Base-by-base conservation (phyloP, 139 green algal genomes). In the Coelastrella sp. region DNA sequence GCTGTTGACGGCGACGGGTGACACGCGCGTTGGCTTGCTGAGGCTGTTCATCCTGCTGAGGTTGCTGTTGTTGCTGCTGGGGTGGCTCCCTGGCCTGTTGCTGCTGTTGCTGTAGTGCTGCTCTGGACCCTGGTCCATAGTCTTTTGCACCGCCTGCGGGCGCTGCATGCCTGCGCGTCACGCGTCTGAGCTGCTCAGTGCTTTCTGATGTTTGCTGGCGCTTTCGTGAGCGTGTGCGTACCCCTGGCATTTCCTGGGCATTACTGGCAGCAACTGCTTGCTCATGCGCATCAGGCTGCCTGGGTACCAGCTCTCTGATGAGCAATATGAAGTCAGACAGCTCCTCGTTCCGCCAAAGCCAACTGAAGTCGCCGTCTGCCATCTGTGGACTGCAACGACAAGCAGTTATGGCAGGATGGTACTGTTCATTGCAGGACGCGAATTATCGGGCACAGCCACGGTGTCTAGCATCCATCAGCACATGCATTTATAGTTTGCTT, bases 311-410 rank as follows among this genome's bases (percentile, higher is more conserved):
- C 57, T 20, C 63, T 19, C 78, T n/a, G 20, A 91, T 91, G 63
- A 87, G 25, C 0, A 91, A 78, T 20, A 57, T 80, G 66, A 91
- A 91, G 63, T 91, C 87, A 8, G 20, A 65, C 8, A 91, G 79
- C 87, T 87, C 87, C 49, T 87, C 78, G 82, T 85, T 85, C 20
- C 73, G 73, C 85, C 85, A 90, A 14, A 90, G 73, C 85, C 85
- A 90, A 22, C 24, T 56, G n/a, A 90, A 90, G 17, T 90, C 72
- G 4, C 68, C 68, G 10, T 88, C 84, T 76, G 68, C 68, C 68
- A 76, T 68, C 68, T 75, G 35, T 12, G 35, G 24, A 72, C 7
- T 83, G 49, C 78, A 60, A 83, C 11, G 25, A 15, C 49, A 81
- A 27, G 63, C 63, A 70, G 63, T 14, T 22, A 70, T 17, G 3